Evolutionary conservation across 2,329 filamentous ascomycete species (phyloP), one percentile per base, ranked within the genome.

Genomic region (Fusarium paranaense): DNA sequence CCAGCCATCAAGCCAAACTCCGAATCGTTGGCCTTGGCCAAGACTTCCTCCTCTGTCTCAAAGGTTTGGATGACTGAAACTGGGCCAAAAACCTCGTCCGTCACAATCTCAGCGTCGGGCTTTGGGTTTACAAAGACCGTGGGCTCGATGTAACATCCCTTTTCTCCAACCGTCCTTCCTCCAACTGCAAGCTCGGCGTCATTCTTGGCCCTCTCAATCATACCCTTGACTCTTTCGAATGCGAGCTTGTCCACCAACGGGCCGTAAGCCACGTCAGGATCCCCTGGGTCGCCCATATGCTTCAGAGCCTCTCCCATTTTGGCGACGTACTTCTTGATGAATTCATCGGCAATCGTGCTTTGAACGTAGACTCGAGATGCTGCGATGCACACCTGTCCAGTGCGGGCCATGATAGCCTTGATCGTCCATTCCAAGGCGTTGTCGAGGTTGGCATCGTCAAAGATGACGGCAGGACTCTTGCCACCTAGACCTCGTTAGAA

Each of bases 321-420:
- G 66, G 87, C 84, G 20, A 92, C 82, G 33, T 94, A 85, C 0
- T 82, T 82, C 67, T 85, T 84, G 67, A 93, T 88, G 76, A 94
- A 94, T 10, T 83, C 84, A 22, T 85, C 75, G 73, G 93, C 90
- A 80, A 93, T 87, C 37, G 81, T 79, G 57, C 86, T 83, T 2
- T 92, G 92, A 6, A 94, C 88, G 80, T 94, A 94, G 11, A 94
- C 91, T 3, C 92, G 85, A 1, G 91, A 93, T 9, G 91, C 92
- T 73, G 94, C 94, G 37, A 92, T 93, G 85, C 93, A 95, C 57
- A 94, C 91, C 80, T 95, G 93, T 20, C 93, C 92, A 0, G 90
- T 91, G 76, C 94, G 94, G 66, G 90, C 90, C 84, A 93, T 92
- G 86, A 94, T 81, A 13, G 82, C 77, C 62, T 80, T 80, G 38